Evolutionary conservation across 73 alveolate species (phyloP), one percentile per base, ranked within the genome.

Genomic region (Breviolum minutum): DNA sequence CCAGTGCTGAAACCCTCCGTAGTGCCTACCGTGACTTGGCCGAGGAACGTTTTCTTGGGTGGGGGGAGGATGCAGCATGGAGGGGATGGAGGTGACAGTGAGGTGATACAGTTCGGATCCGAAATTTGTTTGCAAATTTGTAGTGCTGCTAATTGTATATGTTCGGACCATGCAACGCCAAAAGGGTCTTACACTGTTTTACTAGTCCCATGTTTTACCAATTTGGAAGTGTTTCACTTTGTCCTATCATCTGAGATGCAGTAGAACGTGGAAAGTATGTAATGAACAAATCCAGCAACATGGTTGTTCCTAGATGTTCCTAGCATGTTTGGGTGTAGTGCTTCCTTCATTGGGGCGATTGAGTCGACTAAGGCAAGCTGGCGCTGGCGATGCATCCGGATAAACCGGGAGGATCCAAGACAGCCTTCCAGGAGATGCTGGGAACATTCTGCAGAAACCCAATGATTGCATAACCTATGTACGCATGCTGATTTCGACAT

Each of bases 21-120:
- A 70, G 97, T 63, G 97, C 97, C 88, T 90, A 90, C 71, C 97
- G 97, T n/a, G 40, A 40, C 97, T 12, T n/a, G 94, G 93, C 83
- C 12, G 83, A 13, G 40, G 83, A 1, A 1, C 32, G 2, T 73
- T 13, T 19, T 24, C 1, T 73, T 27, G n/a, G 83, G 48, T 73
- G 83, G 83, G 32, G 40, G 12, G 40, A 24, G 32, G n/a, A 17
- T 29, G 66, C 69, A 32, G 89, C 54, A 40, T 40, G 54, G 54
- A 40, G 54, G 54, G 54, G 0, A 40, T 26, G 48, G 60, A 14
- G 29, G 61, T 29, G 86, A 77, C 86, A 26, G 86, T 76, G 0
- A 3, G 54, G 54, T 40, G 54, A 40, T 40, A 40, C 54, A 40
- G 54, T 40, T 40, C 5, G 54, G 54, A 40, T 40, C 54, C 54